Percentiles rank a stretch among this genome's conserved stretches.
Evolutionary conservation across 768 basidiomycete genomes (phyloP).

Genomic region (Leccinum boreale): DNA sequence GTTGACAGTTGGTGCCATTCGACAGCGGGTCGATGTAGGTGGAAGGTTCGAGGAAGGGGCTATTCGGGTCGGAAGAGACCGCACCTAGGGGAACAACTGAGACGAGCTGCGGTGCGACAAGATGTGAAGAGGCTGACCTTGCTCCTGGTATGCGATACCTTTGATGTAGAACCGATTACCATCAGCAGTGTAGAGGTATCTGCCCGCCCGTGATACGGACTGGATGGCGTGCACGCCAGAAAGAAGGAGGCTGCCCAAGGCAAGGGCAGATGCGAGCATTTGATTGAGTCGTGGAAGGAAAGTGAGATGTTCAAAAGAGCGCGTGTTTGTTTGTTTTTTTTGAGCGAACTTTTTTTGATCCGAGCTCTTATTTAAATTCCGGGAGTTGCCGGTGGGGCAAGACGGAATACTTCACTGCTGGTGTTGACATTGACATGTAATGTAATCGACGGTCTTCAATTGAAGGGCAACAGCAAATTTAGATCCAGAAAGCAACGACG

Average conservation of each 20-base stretch:
- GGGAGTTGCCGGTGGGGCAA: background rate
- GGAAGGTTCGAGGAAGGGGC: slow-evolving; percentile 67
- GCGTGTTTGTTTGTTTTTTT: background rate
- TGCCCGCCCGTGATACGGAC: slow-evolving; percentile 64
- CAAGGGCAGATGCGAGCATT: slow-evolving; percentile 32
- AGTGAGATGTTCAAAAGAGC: slow-evolving; percentile 2
- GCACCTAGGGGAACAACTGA: slow-evolving; percentile 26
- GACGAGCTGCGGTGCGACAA: background rate
- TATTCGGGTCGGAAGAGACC: slow-evolving; percentile 44
- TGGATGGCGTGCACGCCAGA: slow-evolving; percentile 63
- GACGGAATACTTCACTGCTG: background rate
- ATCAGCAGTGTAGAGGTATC: slow-evolving; percentile 75
- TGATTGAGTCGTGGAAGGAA: slow-evolving; percentile 1
- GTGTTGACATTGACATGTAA: background rate
- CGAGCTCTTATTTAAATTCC: background rate
- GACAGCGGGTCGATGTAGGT: slow-evolving; percentile 81
- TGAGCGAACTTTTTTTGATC: background rate
- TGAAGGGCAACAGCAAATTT: background rate
- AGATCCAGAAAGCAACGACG: slow-evolving; percentile 27
- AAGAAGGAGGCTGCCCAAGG: slow-evolving; percentile 40
- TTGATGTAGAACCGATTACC: slow-evolving; percentile 86
- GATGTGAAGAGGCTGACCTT: slow-evolving; percentile 44
- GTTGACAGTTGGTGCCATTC: slow-evolving; percentile 59
- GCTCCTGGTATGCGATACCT: slow-evolving; percentile 80
- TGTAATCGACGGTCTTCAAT: background rate